Conservation (phyloP, 306 rosid genomes). For the Datisca glomerata region DNA sequence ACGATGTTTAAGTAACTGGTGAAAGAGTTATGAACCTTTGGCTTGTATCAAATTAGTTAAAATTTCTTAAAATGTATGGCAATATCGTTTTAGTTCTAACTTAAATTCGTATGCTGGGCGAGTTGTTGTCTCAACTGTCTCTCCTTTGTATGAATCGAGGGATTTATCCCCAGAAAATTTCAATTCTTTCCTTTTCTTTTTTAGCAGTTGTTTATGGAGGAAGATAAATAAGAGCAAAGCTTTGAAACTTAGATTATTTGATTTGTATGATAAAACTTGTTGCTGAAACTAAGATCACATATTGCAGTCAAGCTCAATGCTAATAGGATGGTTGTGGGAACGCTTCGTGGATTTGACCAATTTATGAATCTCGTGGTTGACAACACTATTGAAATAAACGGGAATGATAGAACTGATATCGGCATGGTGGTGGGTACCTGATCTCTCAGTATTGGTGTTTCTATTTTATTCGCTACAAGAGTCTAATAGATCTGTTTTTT, state of each 20-base stretch:
- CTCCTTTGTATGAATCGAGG: no score
- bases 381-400: constrained; percentile 86
- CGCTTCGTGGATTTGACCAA: constrained; percentile 91
- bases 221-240: no score
- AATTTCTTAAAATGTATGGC: neutral
- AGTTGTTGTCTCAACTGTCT: no score
- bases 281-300: neutral
- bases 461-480: no score
- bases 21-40: no score
- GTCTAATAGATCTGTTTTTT: neutral
- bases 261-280: neutral
- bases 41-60: no score
- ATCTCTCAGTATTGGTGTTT: neutral
- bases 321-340: constrained; percentile 85
- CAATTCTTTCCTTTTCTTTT: no score
- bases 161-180: no score
- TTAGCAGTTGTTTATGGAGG: no score
- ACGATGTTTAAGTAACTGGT: no score
- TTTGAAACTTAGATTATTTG: neutral
- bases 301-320: constrained; percentile 82
- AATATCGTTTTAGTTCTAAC: neutral
- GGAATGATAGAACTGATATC: constrained; percentile 67
- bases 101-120: neutral
- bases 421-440: constrained; percentile 94
- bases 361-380: constrained; percentile 94